Conservation (phyloP, 768 basidiomycete genomes). For the Suillus paluster region DNA sequence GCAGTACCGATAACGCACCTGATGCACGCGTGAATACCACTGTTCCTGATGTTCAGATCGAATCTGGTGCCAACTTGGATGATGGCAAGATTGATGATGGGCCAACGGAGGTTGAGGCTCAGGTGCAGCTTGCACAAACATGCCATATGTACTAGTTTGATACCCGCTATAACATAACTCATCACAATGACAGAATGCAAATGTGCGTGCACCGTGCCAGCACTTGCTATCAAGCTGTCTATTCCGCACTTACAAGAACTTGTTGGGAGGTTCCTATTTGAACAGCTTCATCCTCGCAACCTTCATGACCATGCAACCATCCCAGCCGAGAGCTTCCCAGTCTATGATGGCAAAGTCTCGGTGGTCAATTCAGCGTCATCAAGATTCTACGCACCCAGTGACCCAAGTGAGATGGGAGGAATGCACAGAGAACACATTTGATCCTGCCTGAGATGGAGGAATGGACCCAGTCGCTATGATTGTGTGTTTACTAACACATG, state of each 20-base stretch:
- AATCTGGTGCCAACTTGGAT: conserved; percentile 19
- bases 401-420: not conserved
- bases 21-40: too few relatives aligned
- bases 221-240: not conserved
- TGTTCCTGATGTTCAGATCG: too few relatives aligned
- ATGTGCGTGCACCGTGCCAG: not conserved
- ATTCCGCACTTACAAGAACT: not conserved
- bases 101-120: not conserved
- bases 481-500: conserved; percentile 10
- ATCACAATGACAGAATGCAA: not conserved
- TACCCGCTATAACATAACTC: too few relatives aligned
- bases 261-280: not conserved
- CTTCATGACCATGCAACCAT: not conserved
- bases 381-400: not conserved
- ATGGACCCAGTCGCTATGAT: not conserved
- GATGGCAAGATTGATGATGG: not conserved
- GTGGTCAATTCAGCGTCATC: not conserved
- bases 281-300: not conserved
- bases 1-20: too few relatives aligned
- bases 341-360: not conserved
- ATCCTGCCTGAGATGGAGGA: not conserved
- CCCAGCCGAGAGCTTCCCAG: not conserved
- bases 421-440: not conserved
- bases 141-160: not conserved
- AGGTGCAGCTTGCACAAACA: not conserved